Evolutionary conservation across 2,329 filamentous ascomycete species (phyloP).

Genomic region (Diaporthe sp.): DNA sequence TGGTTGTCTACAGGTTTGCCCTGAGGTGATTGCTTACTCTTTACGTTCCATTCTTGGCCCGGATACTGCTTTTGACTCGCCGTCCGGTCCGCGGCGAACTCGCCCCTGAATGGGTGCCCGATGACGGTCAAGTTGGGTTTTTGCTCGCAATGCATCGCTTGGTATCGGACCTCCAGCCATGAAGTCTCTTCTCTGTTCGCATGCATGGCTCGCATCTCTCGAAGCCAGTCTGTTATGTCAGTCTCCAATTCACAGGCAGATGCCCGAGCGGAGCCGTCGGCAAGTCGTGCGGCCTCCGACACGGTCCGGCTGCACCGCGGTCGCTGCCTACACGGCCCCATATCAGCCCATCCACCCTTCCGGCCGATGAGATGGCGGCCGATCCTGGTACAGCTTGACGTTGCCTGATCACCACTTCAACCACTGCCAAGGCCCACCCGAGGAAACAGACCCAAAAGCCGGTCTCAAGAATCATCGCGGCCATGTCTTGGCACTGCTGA

Average conservation of each 20-base stretch:
- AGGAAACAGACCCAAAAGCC: neutral
- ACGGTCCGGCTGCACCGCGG: neutral
- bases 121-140: neutral
- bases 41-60: neutral
- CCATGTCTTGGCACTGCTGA: conserved; percentile 1
- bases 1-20: neutral
- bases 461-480: neutral
- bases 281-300: neutral
- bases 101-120: neutral
- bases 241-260: neutral
- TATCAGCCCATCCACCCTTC: neutral
- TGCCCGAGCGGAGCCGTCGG: neutral
- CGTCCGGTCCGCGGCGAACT: neutral
- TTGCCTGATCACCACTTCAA: neutral
- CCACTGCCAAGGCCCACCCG: neutral
- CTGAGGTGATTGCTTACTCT: neutral
- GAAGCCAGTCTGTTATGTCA: neutral
- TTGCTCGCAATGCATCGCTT: neutral
- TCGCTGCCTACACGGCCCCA: neutral
- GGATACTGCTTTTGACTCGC: neutral
- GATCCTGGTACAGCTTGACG: neutral
- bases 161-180: neutral
- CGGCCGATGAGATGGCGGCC: conserved; percentile 7
- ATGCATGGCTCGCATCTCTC: neutral
- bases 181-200: neutral